Evolutionary conservation across 129 eudicot genomes (phyloP), one percentile per base, ranked within the genome.

Genomic region (Scalesia atractyloides): DNA sequence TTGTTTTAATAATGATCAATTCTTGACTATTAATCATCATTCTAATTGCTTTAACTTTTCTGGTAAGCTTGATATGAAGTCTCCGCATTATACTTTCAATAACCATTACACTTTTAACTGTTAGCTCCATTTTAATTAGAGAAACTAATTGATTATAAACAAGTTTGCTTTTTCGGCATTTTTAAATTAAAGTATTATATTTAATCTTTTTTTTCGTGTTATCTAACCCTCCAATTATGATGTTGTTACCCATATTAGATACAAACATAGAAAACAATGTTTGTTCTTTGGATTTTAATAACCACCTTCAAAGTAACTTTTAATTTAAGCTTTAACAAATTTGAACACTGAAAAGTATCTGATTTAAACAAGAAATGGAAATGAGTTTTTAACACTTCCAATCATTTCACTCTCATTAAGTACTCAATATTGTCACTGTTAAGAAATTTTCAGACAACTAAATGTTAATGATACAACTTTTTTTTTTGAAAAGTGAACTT

Each of bases 151-250:
- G 64, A 58, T 58, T 3, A 3, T 13, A 58, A 58, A 58, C 16
- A 58, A 22, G 64, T 58, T 58, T 24, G 64, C 30, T 58, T 58
- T 37, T 58, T 58, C 5, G 24, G 41, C 17, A 12, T 58, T 58
- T 58, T 22, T 24, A 58, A 22, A 58, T 58, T 24, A 58, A 58
- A 58, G 64, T 26, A 58, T 12, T 26, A 58, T 58, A 26, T 24
- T 57, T 24, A 58, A 22, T 24, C 24, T 0, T 11, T 24, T 58
- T 24, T 58, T 39, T 58, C 17, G 1, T 24, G 39, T 58, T 58
- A 58, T 58, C 9, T 58, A 58, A 58, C 39, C 16, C 64, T 58
- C 37, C 64, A 58, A 58, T 58, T 5, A 58, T 58, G 64, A 24
- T 58, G 62, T 4, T 56, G 64, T 24, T 58, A 22, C 64, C 62